Base-by-base conservation (phyloP, 768 basidiomycete genomes). In the Pulveroboletus sp. region DNA sequence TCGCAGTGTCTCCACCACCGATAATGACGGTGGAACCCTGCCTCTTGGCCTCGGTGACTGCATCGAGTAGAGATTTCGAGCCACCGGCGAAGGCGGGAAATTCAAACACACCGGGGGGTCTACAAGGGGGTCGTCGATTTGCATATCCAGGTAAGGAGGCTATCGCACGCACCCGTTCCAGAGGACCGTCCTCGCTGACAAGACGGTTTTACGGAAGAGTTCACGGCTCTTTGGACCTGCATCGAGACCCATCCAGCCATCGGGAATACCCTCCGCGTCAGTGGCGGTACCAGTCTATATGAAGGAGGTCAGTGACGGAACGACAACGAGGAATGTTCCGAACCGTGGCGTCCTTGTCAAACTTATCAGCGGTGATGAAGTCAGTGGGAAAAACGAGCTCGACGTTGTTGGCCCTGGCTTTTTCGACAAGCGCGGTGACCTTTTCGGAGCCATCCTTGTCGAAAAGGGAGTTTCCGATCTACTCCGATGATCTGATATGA, bases 101-200 rank as follows among this genome's bases (percentile, higher is more conserved):
- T 70, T 99, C 95, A 69, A 99, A 99, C 35, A 99, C 95, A 59
- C 95, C 95, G 32, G 94, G 87, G 37, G 96, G 95, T 33, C 95
- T 97, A 64, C 58, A 65, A 40, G 21, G 48, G 28, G 26, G 43
- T 36, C 7, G 17, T 56, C 28, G 11, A 39, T 27, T 27, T 32
- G 27, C 18, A 11, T 30, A 14, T 38, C 5, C 24, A 18, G 12
- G 10, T 15, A 39, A 8, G 21, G 9, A 17, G 14, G 15, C n/a
- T 18, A 26, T 49, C 40, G 11, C 30, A 69, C 78, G 64, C 57
- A 86, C 89, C 89, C 89, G 58, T 93, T 93, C 95, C 95, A 99
- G 46, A 99, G 82, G 64, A 98, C 92, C 35, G 95, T 99, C 80
- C 91, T 96, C 45, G 92, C 76, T 62, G 88, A 82, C 46, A 88